Evolutionary conservation across 1,284 basidiomycete species (phyloP), one percentile per base, ranked within the genome.

Genomic region (Leccinum griseonigrum): DNA sequence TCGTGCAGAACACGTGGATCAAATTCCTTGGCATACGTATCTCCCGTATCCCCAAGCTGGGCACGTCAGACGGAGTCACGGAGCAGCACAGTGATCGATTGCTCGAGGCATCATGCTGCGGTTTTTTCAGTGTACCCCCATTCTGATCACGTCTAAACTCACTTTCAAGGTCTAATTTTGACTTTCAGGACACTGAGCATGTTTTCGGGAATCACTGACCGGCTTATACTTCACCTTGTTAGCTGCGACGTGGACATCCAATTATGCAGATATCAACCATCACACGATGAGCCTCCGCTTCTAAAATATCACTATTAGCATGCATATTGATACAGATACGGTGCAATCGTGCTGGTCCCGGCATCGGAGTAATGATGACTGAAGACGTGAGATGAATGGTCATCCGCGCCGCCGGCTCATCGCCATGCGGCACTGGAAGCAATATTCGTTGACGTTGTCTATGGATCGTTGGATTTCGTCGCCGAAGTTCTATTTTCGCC

Each of bases 361-460:
- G 22, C 22, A 43, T 56, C 54, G 56, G 40, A 11, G 48, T 4
- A 16, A 32, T 58, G 60, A 52, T 36, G 50, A 58, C 51, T 63
- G 31, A 57, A 59, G 56, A 32, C 36, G 32, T 36, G 54, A 51
- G 8, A 59, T 50, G 57, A 54, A 22, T 8, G 4, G 46, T 59
- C 32, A 46, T 73, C 57, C 68, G 18, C 54, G 69, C 55, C 68
- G 75, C 56, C 74, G 73, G 57, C 69, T 77, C 72, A 76, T 75
- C 28, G 83, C 79, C 67, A 80, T 75, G 29, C 79, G 78, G 68
- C 84, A 86, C 56, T 79, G 79, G 59, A 78, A 82, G 66, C 85
- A 86, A 63, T 72, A 84, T 38, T 86, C 84, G 65, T 85, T 79
- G 62, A 85, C 82, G 48, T 73, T 75, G 71, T 86, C 85, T 57